Evolutionary conservation across 257 asterid species (phyloP), one percentile per base, ranked within the genome.

Genomic region (Nicotiana noctiflora): DNA sequence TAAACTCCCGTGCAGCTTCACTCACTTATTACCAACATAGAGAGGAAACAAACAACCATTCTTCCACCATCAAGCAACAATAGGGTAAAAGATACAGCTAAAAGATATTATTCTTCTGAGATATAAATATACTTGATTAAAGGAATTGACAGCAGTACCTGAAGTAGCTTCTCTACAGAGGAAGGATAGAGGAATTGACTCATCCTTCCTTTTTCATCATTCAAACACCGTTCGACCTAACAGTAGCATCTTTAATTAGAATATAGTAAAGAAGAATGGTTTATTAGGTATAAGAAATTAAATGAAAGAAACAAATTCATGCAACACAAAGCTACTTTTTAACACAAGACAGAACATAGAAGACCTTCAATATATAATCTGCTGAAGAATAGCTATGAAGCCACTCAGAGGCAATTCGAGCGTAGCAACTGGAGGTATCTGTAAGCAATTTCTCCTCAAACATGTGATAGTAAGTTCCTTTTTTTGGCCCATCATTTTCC

Each of bases 161-260:
- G 68, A 23, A 82, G 79, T 34, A 77, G 75, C 70, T 82, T 82
- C 82, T 82, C 85, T 56, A 76, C 82, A 53, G 79, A 77, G 46
- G 56, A 21, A 11, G 68, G 82, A 79, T 52, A 23, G 32, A 82
- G 49, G 66, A 62, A 75, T 9, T 76, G 76, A 51, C 37, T 18
- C 61, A 76, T 57, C 80, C 79, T 78, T 40, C 27, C 79, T 66
- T 49, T 82, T 79, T 82, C 82, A 65, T 60, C 79, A 66, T 55
- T 65, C 23, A 82, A 44, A 82, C 75, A 77, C 59, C 63, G 75
- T 46, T 77, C 79, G 4, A 40, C 85, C 85, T 82, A 46, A 40
- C 53, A 82, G 17, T 44, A 21, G 13, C 32, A 53, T 12, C 64
- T 34, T 49, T 4, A 4, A 37, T 55, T 17, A 75, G 60, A 61